Percentiles rank a stretch among this genome's conserved stretches.
Conservation (phyloP, 352 stramenopile genomes). For the Globisporangium lucens region DNA sequence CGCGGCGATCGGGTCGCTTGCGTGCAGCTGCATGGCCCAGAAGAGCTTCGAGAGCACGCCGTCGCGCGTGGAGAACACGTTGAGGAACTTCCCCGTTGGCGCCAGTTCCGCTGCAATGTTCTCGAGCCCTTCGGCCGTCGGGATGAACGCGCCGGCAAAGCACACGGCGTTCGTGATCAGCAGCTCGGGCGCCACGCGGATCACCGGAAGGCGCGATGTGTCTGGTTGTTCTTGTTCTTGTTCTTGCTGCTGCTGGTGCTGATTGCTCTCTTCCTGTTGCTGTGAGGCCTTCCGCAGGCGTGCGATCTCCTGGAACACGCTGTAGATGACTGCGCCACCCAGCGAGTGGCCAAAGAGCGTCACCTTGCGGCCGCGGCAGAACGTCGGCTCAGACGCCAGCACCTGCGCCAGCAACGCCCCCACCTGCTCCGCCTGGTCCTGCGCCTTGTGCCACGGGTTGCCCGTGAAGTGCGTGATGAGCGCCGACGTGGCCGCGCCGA, state of each 20-base stretch:
- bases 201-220: not conserved
- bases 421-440: constrained; percentile 78
- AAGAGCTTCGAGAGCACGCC: constrained; percentile 75
- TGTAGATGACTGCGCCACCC: constrained; percentile 73
- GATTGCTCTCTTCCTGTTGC: not conserved
- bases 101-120: constrained; percentile 37
- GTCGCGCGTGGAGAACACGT: constrained; percentile 77
- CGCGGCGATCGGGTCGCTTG: constrained; percentile 32
- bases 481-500: constrained; percentile 39
- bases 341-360: constrained; percentile 80
- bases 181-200: constrained; percentile 12
- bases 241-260: not conserved
- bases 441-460: constrained; percentile 83
- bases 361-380: constrained; percentile 51
- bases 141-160: constrained; percentile 72
- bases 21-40: constrained; percentile 59
- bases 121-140: constrained; percentile 30
- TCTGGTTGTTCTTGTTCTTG: not conserved
- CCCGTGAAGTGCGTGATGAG: constrained; percentile 73
- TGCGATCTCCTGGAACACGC: constrained; percentile 61
- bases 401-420: constrained; percentile 69
- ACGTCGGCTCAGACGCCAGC: constrained; percentile 44
- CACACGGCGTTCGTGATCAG: constrained; percentile 54
- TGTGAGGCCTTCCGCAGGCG: constrained; percentile 27
- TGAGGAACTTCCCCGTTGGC: constrained; percentile 53